phyloP scores from a whole-genome alignment of 352 stramenopile species.

The Globisporangium canariense region DNA sequence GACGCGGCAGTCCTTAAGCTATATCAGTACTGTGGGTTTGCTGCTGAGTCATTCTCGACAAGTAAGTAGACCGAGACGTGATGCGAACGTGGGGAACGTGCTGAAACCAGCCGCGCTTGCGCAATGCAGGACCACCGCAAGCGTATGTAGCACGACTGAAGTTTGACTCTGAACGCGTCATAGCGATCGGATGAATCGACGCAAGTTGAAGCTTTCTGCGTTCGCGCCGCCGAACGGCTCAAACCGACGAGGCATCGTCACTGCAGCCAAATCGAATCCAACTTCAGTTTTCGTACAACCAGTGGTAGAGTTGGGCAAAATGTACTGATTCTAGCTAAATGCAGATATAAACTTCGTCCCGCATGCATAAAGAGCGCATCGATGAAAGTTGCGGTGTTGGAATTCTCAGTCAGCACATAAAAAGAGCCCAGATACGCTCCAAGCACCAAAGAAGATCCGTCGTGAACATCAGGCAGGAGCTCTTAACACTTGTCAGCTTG shows the following conservation, averaged over 20 bases:
- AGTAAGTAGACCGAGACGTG: too few species aligned
- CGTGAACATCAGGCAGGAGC: neutral
- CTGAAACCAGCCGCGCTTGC: neutral
- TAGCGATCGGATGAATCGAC: too few species aligned
- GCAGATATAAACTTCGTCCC: neutral
- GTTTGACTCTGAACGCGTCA: neutral
- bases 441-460: conserved; percentile 3
- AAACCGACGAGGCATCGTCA: conserved; percentile 8
- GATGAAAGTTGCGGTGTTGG: neutral
- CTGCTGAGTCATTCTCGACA: too few species aligned
- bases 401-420: neutral
- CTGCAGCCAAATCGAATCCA: neutral
- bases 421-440: neutral
- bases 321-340: neutral
- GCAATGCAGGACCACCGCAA: neutral
- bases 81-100: neutral
- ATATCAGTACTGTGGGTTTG: neutral
- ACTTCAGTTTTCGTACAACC: too few species aligned
- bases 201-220: conserved; percentile 5
- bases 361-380: neutral
- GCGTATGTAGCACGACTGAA: neutral
- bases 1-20: neutral
- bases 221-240: neutral
- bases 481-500: neutral
- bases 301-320: neutral